phyloP scores from a whole-genome alignment of 345 rosid species.

The Lepidium africanum region DNA sequence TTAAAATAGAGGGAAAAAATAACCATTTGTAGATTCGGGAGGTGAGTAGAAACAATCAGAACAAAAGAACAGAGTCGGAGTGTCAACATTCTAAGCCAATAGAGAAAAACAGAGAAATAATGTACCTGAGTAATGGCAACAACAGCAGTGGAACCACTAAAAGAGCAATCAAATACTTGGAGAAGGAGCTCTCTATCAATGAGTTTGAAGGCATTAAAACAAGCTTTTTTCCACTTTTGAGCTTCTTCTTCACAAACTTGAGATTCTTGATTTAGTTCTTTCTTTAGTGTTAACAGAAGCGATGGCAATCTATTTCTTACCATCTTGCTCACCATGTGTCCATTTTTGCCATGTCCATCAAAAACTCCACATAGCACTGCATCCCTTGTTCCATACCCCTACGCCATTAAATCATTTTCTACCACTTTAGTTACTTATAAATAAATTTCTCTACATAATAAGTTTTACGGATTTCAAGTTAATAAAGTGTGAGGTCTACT shows the following conservation, averaged over 20 bases:
- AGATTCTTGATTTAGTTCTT: conserved; percentile 24
- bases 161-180: conserved; percentile 50
- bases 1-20: no score
- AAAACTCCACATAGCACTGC: conserved; percentile 68
- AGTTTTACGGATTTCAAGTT: no score
- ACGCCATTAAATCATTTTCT: background rate
- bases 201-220: conserved; percentile 45
- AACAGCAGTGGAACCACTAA: conserved; percentile 85
- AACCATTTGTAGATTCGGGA: no score
- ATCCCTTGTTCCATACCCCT: conserved; percentile 51
- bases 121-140: conserved; percentile 57
- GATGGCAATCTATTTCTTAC: conserved; percentile 61
- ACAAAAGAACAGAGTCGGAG: no score
- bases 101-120: background rate
- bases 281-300: conserved; percentile 43
- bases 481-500: background rate
- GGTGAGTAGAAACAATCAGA: no score
- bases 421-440: background rate
- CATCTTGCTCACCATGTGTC: conserved; percentile 64
- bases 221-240: conserved; percentile 29
- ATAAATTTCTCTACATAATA: no score
- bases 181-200: conserved; percentile 75
- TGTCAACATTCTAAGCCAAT: background rate
- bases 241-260: conserved; percentile 10
- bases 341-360: conserved; percentile 87